A percentile compares a stretch with the other conserved stretches of the same genome.
phyloP scores from a whole-genome alignment of 75 land plant genomes.

The Cupressus sempervirens region DNA sequence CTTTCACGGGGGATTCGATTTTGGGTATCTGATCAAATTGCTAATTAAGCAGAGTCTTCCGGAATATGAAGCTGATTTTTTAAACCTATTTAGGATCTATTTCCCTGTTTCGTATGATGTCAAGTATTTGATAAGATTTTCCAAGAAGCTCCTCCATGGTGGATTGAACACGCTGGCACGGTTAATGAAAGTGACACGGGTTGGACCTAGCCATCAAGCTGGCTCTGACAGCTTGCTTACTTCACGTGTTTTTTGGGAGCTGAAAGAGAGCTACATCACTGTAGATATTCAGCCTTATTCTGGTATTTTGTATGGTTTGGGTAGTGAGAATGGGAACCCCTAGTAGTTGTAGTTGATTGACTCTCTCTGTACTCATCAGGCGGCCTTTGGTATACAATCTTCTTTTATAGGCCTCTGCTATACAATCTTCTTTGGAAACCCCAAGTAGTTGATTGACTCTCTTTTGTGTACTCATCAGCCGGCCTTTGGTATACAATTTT shows the following conservation, averaged over 20 bases:
- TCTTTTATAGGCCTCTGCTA: too few species aligned
- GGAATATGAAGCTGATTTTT: constrained; percentile 31
- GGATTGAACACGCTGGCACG: constrained; percentile 56
- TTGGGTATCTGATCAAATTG: constrained; percentile 55
- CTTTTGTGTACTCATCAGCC: too few species aligned
- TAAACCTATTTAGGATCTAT: constrained; percentile 36
- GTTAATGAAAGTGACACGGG: constrained; percentile 41
- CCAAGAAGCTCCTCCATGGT: constrained; percentile 41
- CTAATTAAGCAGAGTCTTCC: constrained; percentile 50
- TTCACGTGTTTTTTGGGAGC: constrained; percentile 40
- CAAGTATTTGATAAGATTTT: constrained; percentile 60
- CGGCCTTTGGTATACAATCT: too few species aligned
- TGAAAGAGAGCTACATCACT: constrained; percentile 37
- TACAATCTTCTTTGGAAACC: too few species aligned
- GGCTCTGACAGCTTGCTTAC: constrained; percentile 68
- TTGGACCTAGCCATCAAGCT: constrained; percentile 56
- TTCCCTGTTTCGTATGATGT: constrained; percentile 56
- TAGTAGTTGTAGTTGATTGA: background rate
- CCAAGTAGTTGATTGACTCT: too few species aligned
- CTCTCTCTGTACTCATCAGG: background rate
- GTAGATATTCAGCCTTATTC: constrained; percentile 50
- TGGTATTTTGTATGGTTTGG: constrained; percentile 58
- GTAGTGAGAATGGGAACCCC: constrained; percentile 22
- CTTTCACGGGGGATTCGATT: constrained; percentile 59
- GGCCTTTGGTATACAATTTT: too few species aligned